These are phyloP conservation scores for Penicillium bialowiezense DNA, from an alignment of 495 filamentous ascomycete genomes.

Conservation along the genomic window DNA sequence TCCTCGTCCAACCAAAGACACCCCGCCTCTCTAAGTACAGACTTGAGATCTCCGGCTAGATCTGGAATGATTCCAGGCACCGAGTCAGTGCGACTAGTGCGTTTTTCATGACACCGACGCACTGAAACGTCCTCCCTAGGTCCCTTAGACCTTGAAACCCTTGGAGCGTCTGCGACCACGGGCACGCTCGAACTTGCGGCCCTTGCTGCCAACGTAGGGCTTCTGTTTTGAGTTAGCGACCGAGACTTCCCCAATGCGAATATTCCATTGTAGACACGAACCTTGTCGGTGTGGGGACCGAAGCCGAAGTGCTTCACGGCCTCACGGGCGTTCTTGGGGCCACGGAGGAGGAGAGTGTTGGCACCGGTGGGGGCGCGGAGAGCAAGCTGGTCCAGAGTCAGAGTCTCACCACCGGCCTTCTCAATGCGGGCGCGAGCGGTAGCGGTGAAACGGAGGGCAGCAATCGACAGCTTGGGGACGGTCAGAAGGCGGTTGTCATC, in stretches of 20 bases:
- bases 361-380: constrained; percentile 86
- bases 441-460: constrained; percentile 91
- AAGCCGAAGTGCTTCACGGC: constrained; percentile 98
- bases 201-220: constrained; percentile 96
- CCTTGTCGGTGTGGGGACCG: constrained; percentile 96
- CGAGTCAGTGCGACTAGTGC: constrained; percentile 11
- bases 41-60: constrained; percentile 21
- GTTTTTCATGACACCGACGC: constrained; percentile 10
- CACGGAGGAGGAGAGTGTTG: constrained; percentile 92
- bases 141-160: constrained; percentile 95
- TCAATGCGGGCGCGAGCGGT: constrained; percentile 90
- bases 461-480: constrained; percentile 87
- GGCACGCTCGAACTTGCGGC: constrained; percentile 97
- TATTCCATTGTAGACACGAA: constrained; percentile 37
- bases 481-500: constrained; percentile 91
- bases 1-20: constrained; percentile 23
- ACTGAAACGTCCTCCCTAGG: constrained; percentile 15
- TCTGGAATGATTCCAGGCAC: constrained; percentile 18
- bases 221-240: constrained; percentile 55
- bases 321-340: constrained; percentile 95
- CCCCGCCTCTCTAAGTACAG: constrained; percentile 24
- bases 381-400: constrained; percentile 96
- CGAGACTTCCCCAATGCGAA: background rate
- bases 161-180: constrained; percentile 92
- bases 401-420: constrained; percentile 87